These are phyloP conservation scores for Mucuna pruriens DNA, from an alignment of 306 rosid genomes.

Conservation along the genomic window DNA sequence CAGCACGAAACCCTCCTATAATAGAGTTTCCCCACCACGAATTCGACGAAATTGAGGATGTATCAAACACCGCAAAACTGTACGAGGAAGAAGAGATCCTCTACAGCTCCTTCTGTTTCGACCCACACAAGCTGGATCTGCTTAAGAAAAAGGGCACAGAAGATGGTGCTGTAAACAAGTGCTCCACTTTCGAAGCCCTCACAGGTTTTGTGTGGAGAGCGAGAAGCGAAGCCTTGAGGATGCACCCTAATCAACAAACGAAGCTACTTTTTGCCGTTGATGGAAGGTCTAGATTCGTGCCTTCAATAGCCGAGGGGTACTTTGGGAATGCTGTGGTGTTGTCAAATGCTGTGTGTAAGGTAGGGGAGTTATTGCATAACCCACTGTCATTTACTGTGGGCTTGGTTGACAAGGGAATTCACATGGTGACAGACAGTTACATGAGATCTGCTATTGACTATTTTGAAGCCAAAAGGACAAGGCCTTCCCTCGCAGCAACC, in stretches of 20 bases:
- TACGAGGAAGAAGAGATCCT: slow-evolving; percentile 51
- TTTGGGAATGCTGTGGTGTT: slow-evolving; percentile 66
- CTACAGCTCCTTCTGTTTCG: slow-evolving; percentile 55
- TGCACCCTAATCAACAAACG: slow-evolving; percentile 58
- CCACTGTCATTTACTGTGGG: slow-evolving; percentile 53
- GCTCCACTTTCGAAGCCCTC: slow-evolving; percentile 65
- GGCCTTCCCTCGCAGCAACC: slow-evolving; percentile 71
- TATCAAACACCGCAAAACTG: slow-evolving; percentile 51
- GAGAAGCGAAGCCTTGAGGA: slow-evolving; percentile 56
- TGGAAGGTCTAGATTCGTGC: slow-evolving; percentile 59
- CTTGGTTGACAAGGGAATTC: slow-evolving; percentile 52
- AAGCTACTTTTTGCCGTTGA: slow-evolving; percentile 76
- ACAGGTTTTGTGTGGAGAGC: slow-evolving; percentile 77
- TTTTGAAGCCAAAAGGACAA: slow-evolving; percentile 60
- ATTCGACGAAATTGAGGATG: slow-evolving; percentile 61
- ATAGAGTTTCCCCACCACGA: slow-evolving; percentile 58
- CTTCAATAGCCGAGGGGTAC: slow-evolving; percentile 60
- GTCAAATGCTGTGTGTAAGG: slow-evolving; percentile 52
- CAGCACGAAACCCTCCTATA: slow-evolving; percentile 53
- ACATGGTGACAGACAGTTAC: slow-evolving; percentile 54
- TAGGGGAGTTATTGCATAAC: slow-evolving; percentile 49
- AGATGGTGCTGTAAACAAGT: slow-evolving; percentile 53
- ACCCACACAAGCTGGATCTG: slow-evolving; percentile 47
- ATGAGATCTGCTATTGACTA: slow-evolving; percentile 74
- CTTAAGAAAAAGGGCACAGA: slow-evolving; percentile 60